Percentiles rank a stretch among this genome's conserved stretches.
phyloP scores from a whole-genome alignment of 768 basidiomycete species.

The Lactarius akahatsu region DNA sequence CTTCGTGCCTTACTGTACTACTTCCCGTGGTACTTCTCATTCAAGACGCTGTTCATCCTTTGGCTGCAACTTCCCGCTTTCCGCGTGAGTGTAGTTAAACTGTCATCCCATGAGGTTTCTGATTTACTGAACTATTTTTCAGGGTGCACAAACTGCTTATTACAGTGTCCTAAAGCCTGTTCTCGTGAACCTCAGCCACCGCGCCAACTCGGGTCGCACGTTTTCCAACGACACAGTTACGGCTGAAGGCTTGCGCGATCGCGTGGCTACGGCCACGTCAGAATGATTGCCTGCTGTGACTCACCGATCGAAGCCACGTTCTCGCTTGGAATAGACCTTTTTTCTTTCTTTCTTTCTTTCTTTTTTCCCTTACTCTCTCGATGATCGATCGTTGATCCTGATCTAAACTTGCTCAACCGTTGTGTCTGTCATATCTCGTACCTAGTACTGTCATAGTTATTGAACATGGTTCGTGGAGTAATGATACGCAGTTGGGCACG shows the following conservation, averaged over 20 bases:
- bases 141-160: constrained; percentile 90
- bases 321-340: constrained; percentile 5
- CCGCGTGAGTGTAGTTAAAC: constrained; percentile 56
- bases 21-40: constrained; percentile 89
- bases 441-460: constrained; percentile 21
- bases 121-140: constrained; percentile 21
- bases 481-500: constrained; percentile 2
- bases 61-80: constrained; percentile 88
- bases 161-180: constrained; percentile 74
- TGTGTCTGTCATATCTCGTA: constrained; percentile 2
- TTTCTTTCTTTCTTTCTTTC: background rate
- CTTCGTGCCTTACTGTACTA: constrained; percentile 86
- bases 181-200: constrained; percentile 57
- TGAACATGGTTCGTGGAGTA: constrained; percentile 16
- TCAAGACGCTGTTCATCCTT: constrained; percentile 88
- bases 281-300: constrained; percentile 32
- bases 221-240: constrained; percentile 55
- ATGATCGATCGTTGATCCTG: constrained; percentile 18
- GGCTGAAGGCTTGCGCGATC: constrained; percentile 48
- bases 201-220: constrained; percentile 42
- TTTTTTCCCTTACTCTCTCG: background rate
- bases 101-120: constrained; percentile 11
- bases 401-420: constrained; percentile 1
- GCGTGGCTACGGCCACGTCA: constrained; percentile 42
- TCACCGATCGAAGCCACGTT: background rate